These are phyloP conservation scores for Leishmania turanica DNA, from an alignment of 208 protist genomes.

Conservation along the genomic window DNA sequence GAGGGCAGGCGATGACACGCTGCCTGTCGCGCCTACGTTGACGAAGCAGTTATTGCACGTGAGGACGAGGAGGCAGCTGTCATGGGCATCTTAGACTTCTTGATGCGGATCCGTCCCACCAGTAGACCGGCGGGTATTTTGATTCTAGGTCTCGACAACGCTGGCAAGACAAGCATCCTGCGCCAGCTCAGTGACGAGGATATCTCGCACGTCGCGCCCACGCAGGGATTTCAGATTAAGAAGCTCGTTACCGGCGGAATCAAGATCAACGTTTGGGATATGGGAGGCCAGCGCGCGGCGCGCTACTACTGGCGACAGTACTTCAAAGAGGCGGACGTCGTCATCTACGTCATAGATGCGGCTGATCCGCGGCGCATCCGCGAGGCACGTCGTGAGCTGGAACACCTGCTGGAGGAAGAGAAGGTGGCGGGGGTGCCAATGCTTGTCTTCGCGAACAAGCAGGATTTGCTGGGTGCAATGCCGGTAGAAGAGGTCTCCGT, in stretches of 20 bases:
- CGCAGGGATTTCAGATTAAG: conserved; percentile 98
- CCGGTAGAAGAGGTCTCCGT: conserved; percentile 67
- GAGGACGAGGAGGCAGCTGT: not conserved
- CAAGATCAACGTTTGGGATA: conserved; percentile 98
- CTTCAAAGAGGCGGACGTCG: conserved; percentile 92
- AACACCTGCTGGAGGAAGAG: conserved; percentile 93
- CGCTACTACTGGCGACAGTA: conserved; percentile 98
- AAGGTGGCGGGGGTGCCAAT: conserved; percentile 93
- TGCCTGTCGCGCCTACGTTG: not conserved
- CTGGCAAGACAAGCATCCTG: conserved; percentile 97
- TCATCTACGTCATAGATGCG: conserved; percentile 96
- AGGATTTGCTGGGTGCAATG: conserved; percentile 94
- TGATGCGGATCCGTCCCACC: conserved; percentile 81
- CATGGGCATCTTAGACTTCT: conserved; percentile 93
- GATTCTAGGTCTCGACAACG: conserved; percentile 97
- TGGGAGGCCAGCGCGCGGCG: conserved; percentile 95
- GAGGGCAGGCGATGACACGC: not conserved
- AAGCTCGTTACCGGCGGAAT: conserved; percentile 86
- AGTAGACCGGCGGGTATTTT: conserved; percentile 90
- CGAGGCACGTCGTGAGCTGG: conserved; percentile 92
- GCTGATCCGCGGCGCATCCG: conserved; percentile 87
- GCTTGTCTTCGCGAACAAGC: conserved; percentile 98
- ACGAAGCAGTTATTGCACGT: not conserved
- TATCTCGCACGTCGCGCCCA: conserved; percentile 93
- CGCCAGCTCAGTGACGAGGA: conserved; percentile 95